Evolutionary conservation across 352 stramenopile species (phyloP), one percentile per base, ranked within the genome.

Genomic region (Pilasporangium apinafurcum): DNA sequence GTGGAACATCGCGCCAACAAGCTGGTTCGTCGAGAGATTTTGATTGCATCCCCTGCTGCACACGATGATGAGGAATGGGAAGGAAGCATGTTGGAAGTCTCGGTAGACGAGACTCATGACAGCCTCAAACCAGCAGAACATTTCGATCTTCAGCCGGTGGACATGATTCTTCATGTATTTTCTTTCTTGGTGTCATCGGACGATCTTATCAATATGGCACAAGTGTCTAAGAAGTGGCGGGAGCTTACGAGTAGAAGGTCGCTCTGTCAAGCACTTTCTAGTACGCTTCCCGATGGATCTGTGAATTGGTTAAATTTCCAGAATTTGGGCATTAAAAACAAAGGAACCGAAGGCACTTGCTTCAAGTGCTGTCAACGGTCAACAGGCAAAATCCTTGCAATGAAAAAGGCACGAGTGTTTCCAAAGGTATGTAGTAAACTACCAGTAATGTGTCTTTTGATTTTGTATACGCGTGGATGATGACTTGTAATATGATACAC

Each of bases 281-380:
- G 75, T 44, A 77, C 79, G 35, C 63, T 76, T 6, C 59, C 72
- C 0, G 82, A 91, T 45, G 83, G 83, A 10, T 80, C 68, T 0
- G 81, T 95, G 29, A 92, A 92, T 38, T 90, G 76, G 75, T 65
- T 87, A 29, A 92, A 90, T 47, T 95, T 95, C 34, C 85, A 86
- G 37, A 93, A 92, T 48, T 47, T 95, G 25, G 83, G 83, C 16
- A 84, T 95, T 38, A 95, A 93, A 50, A 93, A 94, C 66, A 92
- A 93, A 45, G 84, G 84, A 24, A 95, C 84, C 2, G 83, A 95
- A 45, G 84, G 84, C 31, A 91, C 72, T 0, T 94, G 81, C 40
- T 92, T 92, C 39, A 92, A 91, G 51, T 91, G 83, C 49, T 75
- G 76, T 51, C 79, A 95, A 51, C 72, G 83, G 7, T 89, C 78